Evolutionary conservation across 805 yeast species (phyloP).

Genomic region (Torulaspora indica): DNA sequence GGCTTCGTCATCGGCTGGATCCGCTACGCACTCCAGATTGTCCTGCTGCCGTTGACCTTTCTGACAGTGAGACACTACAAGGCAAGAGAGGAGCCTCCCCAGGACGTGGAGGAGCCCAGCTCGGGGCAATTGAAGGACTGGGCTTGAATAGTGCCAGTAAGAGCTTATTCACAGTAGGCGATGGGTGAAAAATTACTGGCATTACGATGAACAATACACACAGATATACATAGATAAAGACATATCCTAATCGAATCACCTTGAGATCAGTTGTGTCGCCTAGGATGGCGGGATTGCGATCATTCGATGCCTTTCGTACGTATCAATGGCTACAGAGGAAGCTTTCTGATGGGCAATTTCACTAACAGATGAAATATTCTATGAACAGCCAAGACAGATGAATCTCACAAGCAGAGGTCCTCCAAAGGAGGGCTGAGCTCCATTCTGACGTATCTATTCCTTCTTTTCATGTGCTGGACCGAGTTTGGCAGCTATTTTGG

Average conservation of each 20-base stretch:
- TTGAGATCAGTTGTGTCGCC: background rate
- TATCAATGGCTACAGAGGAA: constrained; percentile 12
- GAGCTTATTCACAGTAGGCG: constrained; percentile 1
- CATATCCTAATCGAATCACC: background rate
- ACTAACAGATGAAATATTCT: background rate
- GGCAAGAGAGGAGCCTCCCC: constrained; percentile 3
- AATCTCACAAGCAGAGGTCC: constrained; percentile 68
- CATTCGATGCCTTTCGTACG: constrained; percentile 71
- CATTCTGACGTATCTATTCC: constrained; percentile 53
- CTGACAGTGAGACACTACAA: constrained; percentile 17
- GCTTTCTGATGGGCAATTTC: background rate
- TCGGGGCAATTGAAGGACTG: constrained; percentile 1
- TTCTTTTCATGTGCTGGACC: constrained; percentile 70
- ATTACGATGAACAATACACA: background rate
- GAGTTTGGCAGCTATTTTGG: constrained; percentile 82
- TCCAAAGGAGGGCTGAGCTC: constrained; percentile 75
- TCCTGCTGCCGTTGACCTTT: constrained; percentile 12
- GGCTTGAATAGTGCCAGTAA: background rate
- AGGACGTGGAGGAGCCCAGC: constrained; percentile 2
- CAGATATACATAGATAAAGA: background rate
- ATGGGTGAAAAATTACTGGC: constrained; percentile 2
- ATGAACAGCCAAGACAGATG: constrained; percentile 55
- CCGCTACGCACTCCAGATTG: constrained; percentile 17
- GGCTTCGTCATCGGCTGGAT: constrained; percentile 23
- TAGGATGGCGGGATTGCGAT: constrained; percentile 40